Conservation (phyloP, 2,329 filamentous ascomycete genomes). For the Pseudocercospora crystallina region DNA sequence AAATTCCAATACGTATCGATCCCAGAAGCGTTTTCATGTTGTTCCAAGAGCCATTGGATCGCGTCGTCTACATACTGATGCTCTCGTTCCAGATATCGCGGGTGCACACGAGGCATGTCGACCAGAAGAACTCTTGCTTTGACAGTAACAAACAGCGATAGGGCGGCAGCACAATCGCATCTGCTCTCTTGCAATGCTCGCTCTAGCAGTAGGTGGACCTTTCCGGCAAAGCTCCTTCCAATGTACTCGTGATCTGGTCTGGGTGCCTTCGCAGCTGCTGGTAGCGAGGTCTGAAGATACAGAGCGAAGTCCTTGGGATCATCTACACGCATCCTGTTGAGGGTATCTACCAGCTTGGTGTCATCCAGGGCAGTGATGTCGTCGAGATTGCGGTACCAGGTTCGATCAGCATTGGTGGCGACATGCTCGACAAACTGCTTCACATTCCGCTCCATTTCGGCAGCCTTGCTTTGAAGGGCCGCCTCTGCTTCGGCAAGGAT, state of each 20-base stretch:
- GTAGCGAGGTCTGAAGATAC: slow-evolving; percentile 1
- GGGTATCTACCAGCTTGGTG: not conserved
- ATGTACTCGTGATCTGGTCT: slow-evolving; percentile 3
- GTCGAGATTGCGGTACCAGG: slow-evolving; percentile 5
- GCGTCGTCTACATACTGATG: slow-evolving; percentile 3
- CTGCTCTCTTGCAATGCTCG: not conserved
- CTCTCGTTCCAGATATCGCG: not conserved
- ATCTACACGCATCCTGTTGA: slow-evolving; percentile 1
- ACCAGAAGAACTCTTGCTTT: not conserved
- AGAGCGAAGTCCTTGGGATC: slow-evolving; percentile 3
- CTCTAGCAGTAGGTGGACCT: slow-evolving; percentile 2
- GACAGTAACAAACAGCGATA: not conserved
- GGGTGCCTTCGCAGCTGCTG: not conserved
- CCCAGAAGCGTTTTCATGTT: not conserved
- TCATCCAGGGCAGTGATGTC: slow-evolving; percentile 6
- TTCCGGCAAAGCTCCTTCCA: not conserved
- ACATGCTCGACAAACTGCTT: slow-evolving; percentile 1
- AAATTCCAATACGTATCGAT: slow-evolving; percentile 2
- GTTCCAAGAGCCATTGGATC: not conserved
- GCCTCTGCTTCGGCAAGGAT: slow-evolving; percentile 1
- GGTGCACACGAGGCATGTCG: not conserved
- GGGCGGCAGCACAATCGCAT: not conserved
- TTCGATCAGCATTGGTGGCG: not conserved
- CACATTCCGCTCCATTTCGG: not conserved
- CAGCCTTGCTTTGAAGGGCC: not conserved